These are phyloP conservation scores for Boechera retrofracta DNA, from an alignment of 345 rosid genomes.

Conservation along the genomic window DNA sequence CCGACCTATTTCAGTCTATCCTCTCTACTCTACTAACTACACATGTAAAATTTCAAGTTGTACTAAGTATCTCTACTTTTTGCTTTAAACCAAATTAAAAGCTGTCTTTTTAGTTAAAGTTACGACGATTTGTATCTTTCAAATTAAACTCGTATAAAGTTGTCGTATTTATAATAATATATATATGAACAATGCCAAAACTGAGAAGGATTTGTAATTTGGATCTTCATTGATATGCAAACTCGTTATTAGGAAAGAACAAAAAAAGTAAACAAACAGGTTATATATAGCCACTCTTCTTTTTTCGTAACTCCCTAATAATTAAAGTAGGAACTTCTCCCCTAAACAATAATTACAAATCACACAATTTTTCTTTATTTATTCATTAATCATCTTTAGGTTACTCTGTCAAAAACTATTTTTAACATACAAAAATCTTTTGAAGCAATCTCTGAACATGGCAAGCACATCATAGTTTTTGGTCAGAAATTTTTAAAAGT, in stretches of 20 bases:
- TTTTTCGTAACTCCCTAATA: neutral
- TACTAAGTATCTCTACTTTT: slow-evolving; percentile 7
- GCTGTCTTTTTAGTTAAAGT: slow-evolving; percentile 30
- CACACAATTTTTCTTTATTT: neutral
- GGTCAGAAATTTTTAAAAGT: neutral
- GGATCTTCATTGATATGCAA: slow-evolving; percentile 8
- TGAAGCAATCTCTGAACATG: slow-evolving; percentile 40
- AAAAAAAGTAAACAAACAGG: too few species aligned
- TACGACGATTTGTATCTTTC: neutral
- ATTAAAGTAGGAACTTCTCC: slow-evolving; percentile 17
- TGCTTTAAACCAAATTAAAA: neutral
- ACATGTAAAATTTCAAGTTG: slow-evolving; percentile 11
- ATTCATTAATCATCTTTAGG: neutral
- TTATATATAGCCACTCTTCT: neutral
- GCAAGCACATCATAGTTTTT: slow-evolving; percentile 32
- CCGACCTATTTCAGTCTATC: slow-evolving; percentile 28
- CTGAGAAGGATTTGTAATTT: neutral
- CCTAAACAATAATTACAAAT: slow-evolving; percentile 16
- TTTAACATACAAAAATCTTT: neutral
- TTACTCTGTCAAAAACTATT: neutral
- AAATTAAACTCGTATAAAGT: neutral
- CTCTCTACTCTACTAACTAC: slow-evolving; percentile 35
- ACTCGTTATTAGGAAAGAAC: neutral
- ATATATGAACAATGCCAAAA: neutral
- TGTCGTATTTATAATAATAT: neutral